These are phyloP conservation scores for Anthracocystis walkeri DNA, from an alignment of 1,284 basidiomycete genomes.

Conservation along the genomic window DNA sequence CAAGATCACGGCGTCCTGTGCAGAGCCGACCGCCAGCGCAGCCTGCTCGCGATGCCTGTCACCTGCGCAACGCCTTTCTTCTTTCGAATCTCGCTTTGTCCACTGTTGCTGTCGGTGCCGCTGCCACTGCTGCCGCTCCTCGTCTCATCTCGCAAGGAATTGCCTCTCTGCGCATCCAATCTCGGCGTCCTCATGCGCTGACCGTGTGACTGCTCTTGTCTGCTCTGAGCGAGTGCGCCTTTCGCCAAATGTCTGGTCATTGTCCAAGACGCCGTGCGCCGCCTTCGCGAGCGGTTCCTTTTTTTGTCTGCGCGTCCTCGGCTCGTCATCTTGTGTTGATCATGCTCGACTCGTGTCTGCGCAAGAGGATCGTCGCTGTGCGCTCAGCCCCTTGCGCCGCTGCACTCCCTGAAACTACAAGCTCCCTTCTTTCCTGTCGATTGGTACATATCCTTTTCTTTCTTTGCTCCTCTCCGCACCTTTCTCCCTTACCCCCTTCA, in stretches of 20 bases:
- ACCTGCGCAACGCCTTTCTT: not conserved
- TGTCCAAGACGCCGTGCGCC: constrained; percentile 2
- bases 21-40: constrained; percentile 10
- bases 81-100: not conserved
- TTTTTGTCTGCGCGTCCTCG: constrained; percentile 5
- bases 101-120: not conserved
- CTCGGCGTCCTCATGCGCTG: not conserved
- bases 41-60: not conserved
- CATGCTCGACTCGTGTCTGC: constrained; percentile 19
- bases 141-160: not conserved
- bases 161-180: not conserved
- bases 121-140: not conserved
- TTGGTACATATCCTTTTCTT: constrained; percentile 28
- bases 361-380: constrained; percentile 30
- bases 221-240: not conserved
- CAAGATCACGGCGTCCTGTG: not conserved
- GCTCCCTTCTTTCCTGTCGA: constrained; percentile 7
- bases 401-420: not conserved
- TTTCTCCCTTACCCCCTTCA: not conserved
- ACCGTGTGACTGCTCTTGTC: not conserved
- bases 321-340: constrained; percentile 20
- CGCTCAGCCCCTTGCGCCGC: constrained; percentile 18
- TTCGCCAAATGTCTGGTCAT: not conserved
- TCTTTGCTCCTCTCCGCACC: constrained; percentile 1
- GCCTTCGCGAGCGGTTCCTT: not conserved